These are phyloP conservation scores for Triticum dicoccoides DNA, from an alignment of 176 grass and related monocot genomes.

Conservation along the genomic window DNA sequence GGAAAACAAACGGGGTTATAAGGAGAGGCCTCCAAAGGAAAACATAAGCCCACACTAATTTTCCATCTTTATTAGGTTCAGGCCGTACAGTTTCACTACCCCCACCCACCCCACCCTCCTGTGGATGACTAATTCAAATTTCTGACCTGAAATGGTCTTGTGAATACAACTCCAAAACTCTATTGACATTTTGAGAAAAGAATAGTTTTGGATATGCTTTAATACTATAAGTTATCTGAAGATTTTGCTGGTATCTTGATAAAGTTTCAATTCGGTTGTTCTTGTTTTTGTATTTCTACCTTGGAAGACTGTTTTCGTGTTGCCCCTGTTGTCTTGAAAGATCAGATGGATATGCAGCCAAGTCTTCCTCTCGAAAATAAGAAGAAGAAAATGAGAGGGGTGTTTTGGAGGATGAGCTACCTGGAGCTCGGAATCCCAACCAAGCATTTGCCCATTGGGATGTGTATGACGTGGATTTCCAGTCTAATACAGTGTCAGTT, in stretches of 20 bases:
- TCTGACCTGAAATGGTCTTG: not conserved
- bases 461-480: too few species aligned
- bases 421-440: too few species aligned
- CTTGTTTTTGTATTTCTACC: not conserved
- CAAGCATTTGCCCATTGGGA: too few species aligned
- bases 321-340: slow-evolving; percentile 13
- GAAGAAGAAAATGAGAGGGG: not conserved
- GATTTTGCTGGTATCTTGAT: not conserved
- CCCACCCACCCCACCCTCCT: not conserved
- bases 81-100: slow-evolving; percentile 35
- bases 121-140: not conserved
- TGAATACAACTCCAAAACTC: not conserved
- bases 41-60: not conserved
- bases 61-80: slow-evolving; percentile 28
- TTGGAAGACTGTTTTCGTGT: not conserved
- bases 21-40: slow-evolving; percentile 24
- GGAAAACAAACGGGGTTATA: too few species aligned
- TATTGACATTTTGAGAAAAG: slow-evolving; percentile 1
- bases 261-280: not conserved
- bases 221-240: not conserved
- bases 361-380: not conserved
- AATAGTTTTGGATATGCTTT: not conserved
- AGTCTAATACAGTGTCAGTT: too few species aligned
- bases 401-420: too few species aligned
- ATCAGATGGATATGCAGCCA: not conserved